Evolutionary conservation across 2,329 filamentous ascomycete species (phyloP), one percentile per base, ranked within the genome.

Genomic region (Aotearoamyces nothofagi): DNA sequence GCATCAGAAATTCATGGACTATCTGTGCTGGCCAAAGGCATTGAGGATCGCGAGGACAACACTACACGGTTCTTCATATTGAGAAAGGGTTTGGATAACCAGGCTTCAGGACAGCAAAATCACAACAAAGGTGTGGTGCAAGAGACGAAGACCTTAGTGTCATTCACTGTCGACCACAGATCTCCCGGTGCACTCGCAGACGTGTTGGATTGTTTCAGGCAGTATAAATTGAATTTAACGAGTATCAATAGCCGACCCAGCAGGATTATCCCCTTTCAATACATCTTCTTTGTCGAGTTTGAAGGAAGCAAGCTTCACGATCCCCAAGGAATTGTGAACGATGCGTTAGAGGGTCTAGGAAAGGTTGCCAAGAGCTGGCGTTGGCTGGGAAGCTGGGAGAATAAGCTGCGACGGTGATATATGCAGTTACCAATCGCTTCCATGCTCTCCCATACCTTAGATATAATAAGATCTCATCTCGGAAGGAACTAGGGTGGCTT

Each of bases 261-360:
- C 43, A 66, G 79, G 32, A 59, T 66, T 22, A 57, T 60, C 40
- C 71, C 78, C 12, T 96, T 92, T 69, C 75, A 92, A 50, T 96
- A 96, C 55, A 69, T 94, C 20, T 94, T 96, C 57, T 86, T 96
- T 48, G 75, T 94, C 16, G 87, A 96, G 59, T 84, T 92, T 43
- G 69, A 78, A 49, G 77, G 78, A 2, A 64, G 70, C 49, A 56
- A 55, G 39, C 43, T 50, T 32, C 51, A 55, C 27, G 69, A 70
- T 41, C 58, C 60, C 2, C 60, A 64, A 29, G 66, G 62, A 3
- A 59, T 61, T 35, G 74, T 84, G 10, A 61, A 67, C 33, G 54
- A 53, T 13, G 77, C 72, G 15, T 51, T 86, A 47, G 56, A 56
- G 28, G 65, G 66, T 38, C 58, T 84, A 39, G 56, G 54, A 2